Base-by-base conservation (phyloP, 768 basidiomycete species). In the Hygrocybe punicea region DNA sequence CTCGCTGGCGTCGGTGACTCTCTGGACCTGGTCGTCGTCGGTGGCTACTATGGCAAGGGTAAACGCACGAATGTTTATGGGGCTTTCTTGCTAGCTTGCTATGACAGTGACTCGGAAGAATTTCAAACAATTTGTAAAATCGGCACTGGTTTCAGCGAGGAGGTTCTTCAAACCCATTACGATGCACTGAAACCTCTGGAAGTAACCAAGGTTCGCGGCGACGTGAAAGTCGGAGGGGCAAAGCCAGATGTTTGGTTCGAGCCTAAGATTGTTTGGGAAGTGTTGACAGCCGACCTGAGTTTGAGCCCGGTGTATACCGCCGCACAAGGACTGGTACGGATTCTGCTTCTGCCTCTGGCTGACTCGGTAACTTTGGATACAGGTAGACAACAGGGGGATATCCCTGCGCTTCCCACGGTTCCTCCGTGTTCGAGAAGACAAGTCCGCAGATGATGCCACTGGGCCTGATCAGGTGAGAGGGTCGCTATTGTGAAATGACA, bases 171-270 rank as follows among this genome's bases (percentile, higher is more conserved):
- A 65, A 72, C 80, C 14, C 91, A 96, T 65, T 89, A 87, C 71
- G 83, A 89, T n/a, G 76, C 81, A 3, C 80, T 99, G 24, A 86
- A 89, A 60, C 86, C 92, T 13, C 79, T 94, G 36, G 92, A 90
- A 75, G 72, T 78, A 45, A 75, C 74, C 17, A 86, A 85, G 56
- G 79, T 82, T 52, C 81, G 91, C 49, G 87, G 89, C 0, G 93
- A 98, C 69, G 80, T 97, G 62, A 93, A 93, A 70, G 71, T 86
- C 46, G 96, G 95, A 39, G 91, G 89, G 4, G 94, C 94, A 39
- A 98, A 98, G 69, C 96, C 97, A 13, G 96, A 99, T 65, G 80
- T 97, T 25, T 98, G 92, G 93, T 95, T 99, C 71, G 96, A 98
- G 69, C 96, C 97, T 17, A 91, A 90, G 74, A 75, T 97, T 17